phyloP scores from a whole-genome alignment of 2,329 filamentous ascomycete species.

The Verticillium isaacii region DNA sequence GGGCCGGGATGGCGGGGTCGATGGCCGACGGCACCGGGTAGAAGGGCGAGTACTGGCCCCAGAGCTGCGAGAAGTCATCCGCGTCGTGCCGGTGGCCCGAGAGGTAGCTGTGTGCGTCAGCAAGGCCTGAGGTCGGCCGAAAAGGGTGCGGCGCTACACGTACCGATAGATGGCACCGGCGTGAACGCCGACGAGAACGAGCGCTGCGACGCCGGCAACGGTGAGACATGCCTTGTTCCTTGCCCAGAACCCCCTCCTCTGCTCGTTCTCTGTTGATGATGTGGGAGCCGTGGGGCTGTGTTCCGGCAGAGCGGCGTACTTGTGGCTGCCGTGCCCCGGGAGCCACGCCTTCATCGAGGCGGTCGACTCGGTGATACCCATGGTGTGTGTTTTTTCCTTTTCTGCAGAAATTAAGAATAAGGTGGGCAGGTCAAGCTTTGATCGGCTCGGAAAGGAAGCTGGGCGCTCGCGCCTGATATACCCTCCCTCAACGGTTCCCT shows the following conservation, averaged over 20 bases:
- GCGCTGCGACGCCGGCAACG: not conserved
- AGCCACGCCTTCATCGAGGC: not conserved
- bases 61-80: slow-evolving; percentile 55
- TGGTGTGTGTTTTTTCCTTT: not conserved
- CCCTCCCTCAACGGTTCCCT: not conserved
- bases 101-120: not conserved
- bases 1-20: slow-evolving; percentile 51
- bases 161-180: not conserved
- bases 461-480: not conserved
- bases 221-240: not conserved
- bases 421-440: not conserved
- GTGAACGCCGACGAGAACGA: not conserved
- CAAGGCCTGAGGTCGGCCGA: not conserved
- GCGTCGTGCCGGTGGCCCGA: slow-evolving; percentile 43
- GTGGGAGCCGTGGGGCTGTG: not conserved
- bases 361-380: not conserved
- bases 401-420: not conserved
- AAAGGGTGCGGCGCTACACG: not conserved
- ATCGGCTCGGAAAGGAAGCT: not conserved
- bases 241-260: not conserved
- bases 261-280: not conserved
- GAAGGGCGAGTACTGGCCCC: slow-evolving; percentile 87
- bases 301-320: not conserved
- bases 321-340: not conserved
- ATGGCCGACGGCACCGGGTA: slow-evolving; percentile 70